These are phyloP conservation scores for Endogone sp. DNA, from an alignment of 192 early-diverging fungal genomes.

Conservation along the genomic window DNA sequence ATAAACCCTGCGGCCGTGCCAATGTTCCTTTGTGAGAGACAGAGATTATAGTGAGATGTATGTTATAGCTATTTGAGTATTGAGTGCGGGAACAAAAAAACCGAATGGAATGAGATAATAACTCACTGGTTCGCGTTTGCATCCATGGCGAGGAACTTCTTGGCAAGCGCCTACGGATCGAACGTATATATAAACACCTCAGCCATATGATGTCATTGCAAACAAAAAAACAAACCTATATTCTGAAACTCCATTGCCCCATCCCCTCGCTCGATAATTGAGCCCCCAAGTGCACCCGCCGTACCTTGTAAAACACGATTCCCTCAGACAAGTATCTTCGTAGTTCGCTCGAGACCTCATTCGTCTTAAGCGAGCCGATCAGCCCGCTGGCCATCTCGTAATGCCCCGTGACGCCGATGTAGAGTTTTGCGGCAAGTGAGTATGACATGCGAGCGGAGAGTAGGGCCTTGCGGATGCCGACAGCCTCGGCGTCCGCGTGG, in stretches of 20 bases:
- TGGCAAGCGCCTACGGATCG: slow-evolving; percentile 38
- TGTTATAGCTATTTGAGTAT: not conserved
- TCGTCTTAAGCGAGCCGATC: slow-evolving; percentile 44
- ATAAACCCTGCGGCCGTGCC: slow-evolving; percentile 57
- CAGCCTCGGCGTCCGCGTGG: slow-evolving; percentile 48
- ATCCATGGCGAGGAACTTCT: slow-evolving; percentile 50
- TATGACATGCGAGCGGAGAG: slow-evolving; percentile 39
- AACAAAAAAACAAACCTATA: slow-evolving; percentile 11
- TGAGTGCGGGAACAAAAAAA: not conserved
- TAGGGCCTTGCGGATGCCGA: slow-evolving; percentile 50
- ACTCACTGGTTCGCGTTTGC: slow-evolving; percentile 54
- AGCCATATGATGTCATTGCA: too few relatives aligned
- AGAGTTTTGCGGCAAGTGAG: slow-evolving; percentile 48
- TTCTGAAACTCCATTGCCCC: not conserved
- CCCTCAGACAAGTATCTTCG: slow-evolving; percentile 49
- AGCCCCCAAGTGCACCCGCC: not conserved
- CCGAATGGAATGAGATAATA: not conserved
- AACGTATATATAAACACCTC: not conserved
- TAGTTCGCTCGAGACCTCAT: slow-evolving; percentile 50
- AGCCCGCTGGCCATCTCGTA: slow-evolving; percentile 57
- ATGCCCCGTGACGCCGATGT: slow-evolving; percentile 49
- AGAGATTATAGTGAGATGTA: not conserved
- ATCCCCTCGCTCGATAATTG: not conserved
- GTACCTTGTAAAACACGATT: slow-evolving; percentile 39
- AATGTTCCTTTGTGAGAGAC: slow-evolving; percentile 32